These are phyloP conservation scores for Pythium pyrilobum DNA, from an alignment of 352 stramenopile genomes.

Conservation along the genomic window DNA sequence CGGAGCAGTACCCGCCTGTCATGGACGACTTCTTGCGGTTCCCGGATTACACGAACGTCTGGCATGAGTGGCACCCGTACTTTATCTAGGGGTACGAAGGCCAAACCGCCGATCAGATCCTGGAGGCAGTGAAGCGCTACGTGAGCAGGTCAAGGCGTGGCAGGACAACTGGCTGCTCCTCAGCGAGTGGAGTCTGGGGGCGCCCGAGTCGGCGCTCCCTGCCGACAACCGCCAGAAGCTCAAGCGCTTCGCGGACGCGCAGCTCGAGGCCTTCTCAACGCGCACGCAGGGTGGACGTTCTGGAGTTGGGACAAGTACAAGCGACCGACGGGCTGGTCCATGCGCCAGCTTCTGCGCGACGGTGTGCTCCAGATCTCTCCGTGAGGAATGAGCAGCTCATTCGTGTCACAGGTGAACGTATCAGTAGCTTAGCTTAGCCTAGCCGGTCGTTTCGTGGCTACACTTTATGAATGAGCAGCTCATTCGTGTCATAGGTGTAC, in stretches of 20 bases:
- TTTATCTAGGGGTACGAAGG: conserved; percentile 62
- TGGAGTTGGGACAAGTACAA: conserved; percentile 74
- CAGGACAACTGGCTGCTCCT: conserved; percentile 70
- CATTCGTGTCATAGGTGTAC: too few relatives aligned
- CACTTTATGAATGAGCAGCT: too few relatives aligned
- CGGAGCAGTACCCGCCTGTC: conserved; percentile 34
- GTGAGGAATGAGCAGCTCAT: too few relatives aligned
- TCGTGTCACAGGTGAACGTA: too few relatives aligned
- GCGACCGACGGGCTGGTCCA: conserved; percentile 56
- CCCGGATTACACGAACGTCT: conserved; percentile 37
- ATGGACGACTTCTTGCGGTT: conserved; percentile 40
- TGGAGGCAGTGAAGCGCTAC: conserved; percentile 51
- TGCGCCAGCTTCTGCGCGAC: conserved; percentile 74
- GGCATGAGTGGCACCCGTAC: conserved; percentile 50
- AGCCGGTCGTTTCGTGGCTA: too few relatives aligned
- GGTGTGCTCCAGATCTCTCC: conserved; percentile 38
- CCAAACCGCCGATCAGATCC: conserved; percentile 49
- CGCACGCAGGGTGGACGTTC: conserved; percentile 81
- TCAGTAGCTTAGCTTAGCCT: conserved; percentile 12
- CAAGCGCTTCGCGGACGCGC: conserved; percentile 45
- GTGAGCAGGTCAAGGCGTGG: conserved; percentile 51
- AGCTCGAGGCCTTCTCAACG: conserved; percentile 53
- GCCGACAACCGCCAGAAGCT: conserved; percentile 36
- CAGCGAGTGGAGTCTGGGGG: conserved; percentile 78
- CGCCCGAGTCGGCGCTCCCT: conserved; percentile 52